Evolutionary conservation across 2,329 filamentous ascomycete species (phyloP), one percentile per base, ranked within the genome.

Genomic region (Phaeoacremonium minimum): DNA sequence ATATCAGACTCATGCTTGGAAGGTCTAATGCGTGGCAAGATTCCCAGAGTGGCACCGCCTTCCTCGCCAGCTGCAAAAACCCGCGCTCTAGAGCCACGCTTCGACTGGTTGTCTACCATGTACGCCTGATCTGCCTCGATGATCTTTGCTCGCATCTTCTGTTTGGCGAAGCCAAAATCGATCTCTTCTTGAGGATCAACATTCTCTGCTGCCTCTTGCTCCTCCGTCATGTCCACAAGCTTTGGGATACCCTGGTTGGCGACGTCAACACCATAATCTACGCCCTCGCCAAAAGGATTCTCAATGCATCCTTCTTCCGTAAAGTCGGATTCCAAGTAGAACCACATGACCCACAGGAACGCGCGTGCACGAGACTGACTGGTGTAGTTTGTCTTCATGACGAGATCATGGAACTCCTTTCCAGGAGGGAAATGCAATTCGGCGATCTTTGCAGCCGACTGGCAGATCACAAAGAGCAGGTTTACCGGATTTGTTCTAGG

Each of bases 311-410:
- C 88, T 51, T 95, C 87, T 49, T 85, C 80, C 0, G 87, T 87
- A 49, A 96, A 97, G 57, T 96, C 88, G 18, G 90, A 95, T 58
- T 98, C 93, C 14, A 98, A 75, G 55, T 98, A 97, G 71, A 93
- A 96, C 93, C 93, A 98, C 81, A 98, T 94, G 45, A 98, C 70
- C 93, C 93, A 98, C 15, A 98, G 66, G 50, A 98, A 98, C 1
- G 91, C 91, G 30, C 70, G 81, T 1, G 93, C 90, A 44, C 93
- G 79, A 43, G 87, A 95, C 47, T 72, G 66, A 60, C 90, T 97
- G 39, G 83, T 87, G 42, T 88, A 75, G 16, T 86, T 84, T 2
- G 83, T 83, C 54, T 87, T 83, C 90, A 97, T 97, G 50, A 98
- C 84, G 13, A 98, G 75, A 52, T 98, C 93, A 59, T 96, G 95